phyloP scores from a whole-genome alignment of 306 rosid genomes.

The Citrullus colocynthis region DNA sequence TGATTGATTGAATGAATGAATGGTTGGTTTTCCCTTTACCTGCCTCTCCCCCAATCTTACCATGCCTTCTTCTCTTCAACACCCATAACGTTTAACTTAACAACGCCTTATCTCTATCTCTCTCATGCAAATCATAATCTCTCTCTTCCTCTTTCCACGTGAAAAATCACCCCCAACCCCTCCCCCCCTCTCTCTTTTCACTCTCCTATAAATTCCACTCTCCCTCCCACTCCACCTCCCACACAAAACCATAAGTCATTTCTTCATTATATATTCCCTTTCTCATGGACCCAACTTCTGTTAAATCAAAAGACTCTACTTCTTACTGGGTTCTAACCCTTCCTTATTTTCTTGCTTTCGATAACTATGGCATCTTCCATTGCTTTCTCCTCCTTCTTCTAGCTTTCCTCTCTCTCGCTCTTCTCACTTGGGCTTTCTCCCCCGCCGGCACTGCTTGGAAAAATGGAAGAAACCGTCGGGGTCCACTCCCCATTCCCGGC shows the following conservation, averaged over 20 bases:
- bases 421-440: constrained; percentile 29
- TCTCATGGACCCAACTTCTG: constrained; percentile 2
- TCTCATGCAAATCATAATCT: background rate
- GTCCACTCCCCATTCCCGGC: constrained; percentile 23
- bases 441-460: constrained; percentile 41
- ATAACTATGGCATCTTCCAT: background rate
- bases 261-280: background rate
- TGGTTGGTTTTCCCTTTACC: too few species aligned
- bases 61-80: background rate
- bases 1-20: too few species aligned
- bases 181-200: background rate
- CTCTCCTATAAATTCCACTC: background rate
- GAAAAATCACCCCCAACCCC: background rate
- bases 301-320: constrained; percentile 5
- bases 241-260: background rate
- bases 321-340: constrained; percentile 34
- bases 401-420: background rate
- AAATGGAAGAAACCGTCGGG: constrained; percentile 23
- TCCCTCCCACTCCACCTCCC: background rate
- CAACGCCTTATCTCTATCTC: background rate
- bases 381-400: constrained; percentile 6
- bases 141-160: background rate
- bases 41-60: background rate
- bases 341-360: constrained; percentile 23
- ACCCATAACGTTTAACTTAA: background rate